Conservation (phyloP, 2,329 filamentous ascomycete species). For the Cercospora zeae-maydis region DNA sequence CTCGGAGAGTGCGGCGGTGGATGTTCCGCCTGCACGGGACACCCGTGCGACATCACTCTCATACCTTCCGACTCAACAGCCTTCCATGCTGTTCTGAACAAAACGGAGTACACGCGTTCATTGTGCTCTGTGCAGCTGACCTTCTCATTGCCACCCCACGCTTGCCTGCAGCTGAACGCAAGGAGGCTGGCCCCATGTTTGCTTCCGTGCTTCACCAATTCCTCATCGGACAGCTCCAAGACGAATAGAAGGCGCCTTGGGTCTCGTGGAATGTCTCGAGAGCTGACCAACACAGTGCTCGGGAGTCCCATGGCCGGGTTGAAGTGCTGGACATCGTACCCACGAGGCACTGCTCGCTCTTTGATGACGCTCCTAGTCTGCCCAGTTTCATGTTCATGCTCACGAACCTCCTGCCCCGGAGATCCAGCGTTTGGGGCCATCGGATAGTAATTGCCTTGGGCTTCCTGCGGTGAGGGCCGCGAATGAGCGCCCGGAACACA, state of each 20-base stretch:
- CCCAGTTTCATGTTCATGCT: too few relatives aligned
- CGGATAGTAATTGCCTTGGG: too few relatives aligned
- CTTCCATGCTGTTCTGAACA: not conserved
- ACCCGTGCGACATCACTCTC: not conserved
- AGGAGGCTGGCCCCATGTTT: not conserved
- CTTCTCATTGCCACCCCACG: not conserved
- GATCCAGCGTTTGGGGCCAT: too few relatives aligned
- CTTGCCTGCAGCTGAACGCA: not conserved
- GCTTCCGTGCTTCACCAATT: not conserved
- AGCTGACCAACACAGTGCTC: not conserved
- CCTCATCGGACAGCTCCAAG: not conserved
- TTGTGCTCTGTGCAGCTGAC: not conserved
- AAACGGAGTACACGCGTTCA: not conserved
- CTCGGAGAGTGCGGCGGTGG: not conserved
- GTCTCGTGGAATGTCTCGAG: not conserved
- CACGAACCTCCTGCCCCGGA: too few relatives aligned
- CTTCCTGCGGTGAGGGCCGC: too few relatives aligned
- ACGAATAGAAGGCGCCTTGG: not conserved
- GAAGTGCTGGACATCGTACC: not conserved
- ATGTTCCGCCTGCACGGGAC: not conserved
- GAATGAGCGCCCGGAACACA: too few relatives aligned
- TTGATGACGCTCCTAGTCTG: too few relatives aligned
- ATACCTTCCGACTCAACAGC: not conserved
- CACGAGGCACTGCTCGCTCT: too few relatives aligned
- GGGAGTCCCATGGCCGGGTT: not conserved